Conservation (phyloP, 179 eudicot species). For the Patellifolia procumbens region DNA sequence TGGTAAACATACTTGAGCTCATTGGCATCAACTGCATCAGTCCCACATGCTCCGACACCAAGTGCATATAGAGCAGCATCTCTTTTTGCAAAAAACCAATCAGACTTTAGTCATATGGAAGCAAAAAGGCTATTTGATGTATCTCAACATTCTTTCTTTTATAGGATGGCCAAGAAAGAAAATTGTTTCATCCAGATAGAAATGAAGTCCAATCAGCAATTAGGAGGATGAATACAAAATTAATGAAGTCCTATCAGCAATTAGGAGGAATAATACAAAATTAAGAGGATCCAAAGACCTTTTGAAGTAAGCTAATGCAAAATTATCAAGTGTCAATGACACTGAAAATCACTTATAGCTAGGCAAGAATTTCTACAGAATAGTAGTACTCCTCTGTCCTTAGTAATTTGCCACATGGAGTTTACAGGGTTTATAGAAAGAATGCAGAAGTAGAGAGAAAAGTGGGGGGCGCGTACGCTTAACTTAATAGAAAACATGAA, state of each 20-base stretch:
- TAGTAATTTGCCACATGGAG: no score
- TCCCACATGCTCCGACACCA: conserved; percentile 93
- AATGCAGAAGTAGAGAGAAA: no score
- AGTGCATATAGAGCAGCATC: conserved; percentile 89
- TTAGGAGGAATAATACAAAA: not conserved
- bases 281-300: not conserved
- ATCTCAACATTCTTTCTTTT: not conserved
- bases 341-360: not conserved
- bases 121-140: not conserved
- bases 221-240: not conserved
- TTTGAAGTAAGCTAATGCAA: not conserved
- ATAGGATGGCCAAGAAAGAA: not conserved
- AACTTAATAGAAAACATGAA: no score
- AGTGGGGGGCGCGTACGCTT: no score
- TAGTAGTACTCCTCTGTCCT: not conserved
- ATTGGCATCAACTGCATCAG: conserved; percentile 64
- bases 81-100: conserved; percentile 40
- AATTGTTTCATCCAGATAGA: not conserved
- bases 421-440: no score
- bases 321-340: not conserved
- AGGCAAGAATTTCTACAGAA: no score
- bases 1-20: conserved; percentile 94
- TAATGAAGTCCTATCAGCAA: not conserved
- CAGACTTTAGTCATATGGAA: not conserved
- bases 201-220: not conserved